phyloP scores from a whole-genome alignment of 169 alveolate species.

The Plasmodium blacklocki region DNA sequence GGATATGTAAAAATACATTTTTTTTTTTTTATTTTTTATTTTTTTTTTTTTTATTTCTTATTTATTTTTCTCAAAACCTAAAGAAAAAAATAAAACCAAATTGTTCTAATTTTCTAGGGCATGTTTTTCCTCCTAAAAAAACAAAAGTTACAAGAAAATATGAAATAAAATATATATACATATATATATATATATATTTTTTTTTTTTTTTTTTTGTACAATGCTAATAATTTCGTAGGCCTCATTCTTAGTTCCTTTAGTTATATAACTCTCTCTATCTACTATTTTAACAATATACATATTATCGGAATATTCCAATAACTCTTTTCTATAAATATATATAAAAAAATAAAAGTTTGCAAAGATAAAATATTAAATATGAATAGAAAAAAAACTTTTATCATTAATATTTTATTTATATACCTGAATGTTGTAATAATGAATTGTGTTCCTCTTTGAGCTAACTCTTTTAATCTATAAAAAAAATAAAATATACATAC shows the following conservation, averaged over 20 bases:
- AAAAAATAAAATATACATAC: conserved; percentile 6
- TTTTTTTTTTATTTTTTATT: too few relatives aligned
- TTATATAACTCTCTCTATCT: conserved; percentile 63
- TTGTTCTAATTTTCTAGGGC: conserved; percentile 63
- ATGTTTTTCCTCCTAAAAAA: conserved; percentile 56
- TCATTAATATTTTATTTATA: conserved; percentile 3
- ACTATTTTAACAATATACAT: conserved; percentile 64
- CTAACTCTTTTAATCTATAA: conserved; percentile 61
- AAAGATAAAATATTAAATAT: not conserved
- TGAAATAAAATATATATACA: not conserved
- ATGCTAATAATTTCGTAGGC: conserved; percentile 73
- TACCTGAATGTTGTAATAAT: conserved; percentile 75
- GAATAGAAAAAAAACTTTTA: not conserved
- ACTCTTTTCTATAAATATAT: conserved; percentile 43
- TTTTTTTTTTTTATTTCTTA: too few relatives aligned
- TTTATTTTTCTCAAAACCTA: not conserved
- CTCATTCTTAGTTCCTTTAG: conserved; percentile 67
- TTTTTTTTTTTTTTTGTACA: conserved; percentile 8
- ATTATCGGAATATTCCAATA: conserved; percentile 71
- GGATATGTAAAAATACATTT: too few relatives aligned
- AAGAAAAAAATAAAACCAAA: not conserved
- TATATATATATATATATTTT: not conserved
- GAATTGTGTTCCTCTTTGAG: conserved; percentile 70
- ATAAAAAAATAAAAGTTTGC: conserved; percentile 3
- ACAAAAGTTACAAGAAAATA: not conserved